These are phyloP conservation scores for Polychaeton citri DNA, from an alignment of 2,329 filamentous ascomycete genomes.

Conservation along the genomic window DNA sequence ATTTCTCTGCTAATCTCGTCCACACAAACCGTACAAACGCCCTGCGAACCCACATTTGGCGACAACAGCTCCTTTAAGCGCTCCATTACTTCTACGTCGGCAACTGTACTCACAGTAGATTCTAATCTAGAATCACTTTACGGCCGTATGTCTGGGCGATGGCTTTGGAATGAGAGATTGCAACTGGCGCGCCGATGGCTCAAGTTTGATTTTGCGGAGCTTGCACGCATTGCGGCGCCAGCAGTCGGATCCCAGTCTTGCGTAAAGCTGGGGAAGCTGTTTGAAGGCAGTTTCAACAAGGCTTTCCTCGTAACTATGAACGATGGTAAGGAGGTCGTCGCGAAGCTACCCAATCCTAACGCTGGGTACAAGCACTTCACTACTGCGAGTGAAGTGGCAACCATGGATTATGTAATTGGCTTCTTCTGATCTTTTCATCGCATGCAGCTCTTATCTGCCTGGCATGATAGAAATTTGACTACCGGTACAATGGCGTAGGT, in stretches of 20 bases:
- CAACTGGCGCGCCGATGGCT: slow-evolving; percentile 3
- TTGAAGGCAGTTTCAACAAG: slow-evolving; percentile 14
- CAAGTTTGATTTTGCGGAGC: slow-evolving; percentile 18
- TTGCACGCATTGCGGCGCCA: slow-evolving; percentile 14
- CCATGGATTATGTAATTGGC: slow-evolving; percentile 9
- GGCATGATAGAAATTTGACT: too few relatives aligned
- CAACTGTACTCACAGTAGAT: not conserved
- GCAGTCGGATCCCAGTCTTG: slow-evolving; percentile 12
- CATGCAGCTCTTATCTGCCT: not conserved
- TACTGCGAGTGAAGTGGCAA: slow-evolving; percentile 17
- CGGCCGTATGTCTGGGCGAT: slow-evolving; percentile 2
- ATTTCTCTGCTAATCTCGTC: too few relatives aligned
- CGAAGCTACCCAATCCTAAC: slow-evolving; percentile 12
- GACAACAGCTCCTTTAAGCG: slow-evolving; percentile 1
- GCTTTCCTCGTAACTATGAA: slow-evolving; percentile 10
- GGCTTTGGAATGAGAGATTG: slow-evolving; percentile 4
- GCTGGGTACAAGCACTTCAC: slow-evolving; percentile 9
- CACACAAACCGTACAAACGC: too few relatives aligned
- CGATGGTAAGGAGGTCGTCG: slow-evolving; percentile 13
- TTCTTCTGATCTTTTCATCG: not conserved
- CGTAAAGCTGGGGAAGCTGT: not conserved
- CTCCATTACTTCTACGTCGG: slow-evolving; percentile 1
- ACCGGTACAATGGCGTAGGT: not conserved
- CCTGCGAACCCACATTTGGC: too few relatives aligned
- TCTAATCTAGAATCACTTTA: slow-evolving; percentile 3